These are phyloP conservation scores for Magnusiomyces tetraspermus DNA, from an alignment of 1,139 yeast species.

Conservation along the genomic window DNA sequence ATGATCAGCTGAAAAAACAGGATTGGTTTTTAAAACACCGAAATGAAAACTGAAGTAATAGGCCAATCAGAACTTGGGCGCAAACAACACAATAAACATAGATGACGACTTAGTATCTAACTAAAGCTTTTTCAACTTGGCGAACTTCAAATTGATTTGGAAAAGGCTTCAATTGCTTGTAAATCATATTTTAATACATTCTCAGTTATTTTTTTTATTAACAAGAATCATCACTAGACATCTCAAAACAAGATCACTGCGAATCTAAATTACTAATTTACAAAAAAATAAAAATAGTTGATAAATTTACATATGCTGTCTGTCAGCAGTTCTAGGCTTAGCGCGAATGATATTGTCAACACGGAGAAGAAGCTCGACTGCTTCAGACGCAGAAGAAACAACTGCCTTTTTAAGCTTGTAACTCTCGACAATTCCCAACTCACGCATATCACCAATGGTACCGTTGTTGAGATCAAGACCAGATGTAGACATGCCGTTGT, in stretches of 20 bases:
- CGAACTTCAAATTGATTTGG: no score
- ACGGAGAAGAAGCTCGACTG: constrained; percentile 88
- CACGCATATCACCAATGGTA: constrained; percentile 85
- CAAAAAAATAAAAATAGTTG: no score
- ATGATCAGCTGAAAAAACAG: no score
- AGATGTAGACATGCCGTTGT: constrained; percentile 83
- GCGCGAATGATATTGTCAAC: constrained; percentile 96
- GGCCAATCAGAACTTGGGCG: no score
- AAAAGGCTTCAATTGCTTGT: constrained; percentile 41
- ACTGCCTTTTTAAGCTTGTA: constrained; percentile 88
- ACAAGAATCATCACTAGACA: constrained; percentile 93
- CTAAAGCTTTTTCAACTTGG: no score
- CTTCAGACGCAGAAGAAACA: constrained; percentile 91
- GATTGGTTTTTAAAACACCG: no score
- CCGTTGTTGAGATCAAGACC: constrained; percentile 86
- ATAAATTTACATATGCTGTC: constrained; percentile 94
- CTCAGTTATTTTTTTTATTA: constrained; percentile 92
- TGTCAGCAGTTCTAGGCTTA: constrained; percentile 92
- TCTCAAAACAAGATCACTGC: constrained; percentile 96
- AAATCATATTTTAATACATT: constrained; percentile 95
- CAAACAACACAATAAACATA: no score
- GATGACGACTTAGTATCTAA: no score
- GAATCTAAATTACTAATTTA: constrained; percentile 78
- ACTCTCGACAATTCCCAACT: constrained; percentile 84
- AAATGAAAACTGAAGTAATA: no score